Evolutionary conservation across 2,329 filamentous ascomycete genomes (phyloP).

Genomic region (Penicillium sp.): DNA sequence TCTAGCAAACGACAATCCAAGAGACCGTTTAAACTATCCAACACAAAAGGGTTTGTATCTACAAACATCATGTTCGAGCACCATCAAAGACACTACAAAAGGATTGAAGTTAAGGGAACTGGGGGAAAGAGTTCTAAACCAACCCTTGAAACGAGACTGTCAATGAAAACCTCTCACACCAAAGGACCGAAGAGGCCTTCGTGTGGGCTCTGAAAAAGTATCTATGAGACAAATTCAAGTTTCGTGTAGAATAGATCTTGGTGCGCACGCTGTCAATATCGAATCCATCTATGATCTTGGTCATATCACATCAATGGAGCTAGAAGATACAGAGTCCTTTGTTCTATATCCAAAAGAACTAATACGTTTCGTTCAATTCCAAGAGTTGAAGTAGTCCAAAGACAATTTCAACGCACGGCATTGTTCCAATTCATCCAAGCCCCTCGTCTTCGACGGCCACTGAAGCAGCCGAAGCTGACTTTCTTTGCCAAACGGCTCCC

Average conservation of each 20-base stretch:
- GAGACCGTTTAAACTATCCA: neutral
- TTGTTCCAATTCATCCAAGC: constrained; percentile 17
- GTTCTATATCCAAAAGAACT: neutral
- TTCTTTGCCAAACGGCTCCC: constrained; percentile 11
- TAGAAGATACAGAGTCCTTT: neutral
- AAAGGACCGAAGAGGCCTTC: neutral
- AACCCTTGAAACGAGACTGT: neutral
- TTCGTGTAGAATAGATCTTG: neutral
- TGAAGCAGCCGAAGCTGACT: constrained; percentile 18
- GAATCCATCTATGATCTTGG: neutral
- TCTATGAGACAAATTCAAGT: neutral
- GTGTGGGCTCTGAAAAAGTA: neutral
- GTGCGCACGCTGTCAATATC: neutral
- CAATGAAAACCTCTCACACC: too few relatives aligned
- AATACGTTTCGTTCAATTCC: neutral
- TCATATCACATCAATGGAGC: neutral
- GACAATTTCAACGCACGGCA: constrained; percentile 16
- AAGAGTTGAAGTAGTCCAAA: constrained; percentile 7
- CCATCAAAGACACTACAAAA: neutral
- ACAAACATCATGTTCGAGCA: neutral
- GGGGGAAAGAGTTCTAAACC: neutral
- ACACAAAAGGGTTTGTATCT: neutral
- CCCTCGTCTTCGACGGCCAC: constrained; percentile 17
- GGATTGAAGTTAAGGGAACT: neutral
- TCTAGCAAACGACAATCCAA: neutral